A percentile compares a stretch with the other conserved stretches of the same genome.
Evolutionary conservation across 2,329 filamentous ascomycete species (phyloP).

Genomic region (Fusarium keratoplasticum): DNA sequence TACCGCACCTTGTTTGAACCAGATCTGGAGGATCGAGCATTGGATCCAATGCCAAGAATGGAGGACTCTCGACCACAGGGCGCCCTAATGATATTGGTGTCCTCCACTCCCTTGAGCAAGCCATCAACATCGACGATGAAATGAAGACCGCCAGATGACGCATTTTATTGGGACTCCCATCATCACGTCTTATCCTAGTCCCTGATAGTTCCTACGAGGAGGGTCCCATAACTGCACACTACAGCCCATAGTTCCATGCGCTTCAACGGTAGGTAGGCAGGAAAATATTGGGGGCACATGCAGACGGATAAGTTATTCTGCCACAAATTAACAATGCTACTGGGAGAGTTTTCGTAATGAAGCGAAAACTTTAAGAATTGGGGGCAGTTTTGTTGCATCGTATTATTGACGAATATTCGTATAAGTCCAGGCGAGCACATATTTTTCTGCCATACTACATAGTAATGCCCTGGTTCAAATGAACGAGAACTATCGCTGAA

Average conservation of each 20-base stretch:
- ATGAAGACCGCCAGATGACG: conserved; percentile 23
- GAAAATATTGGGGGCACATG: background rate
- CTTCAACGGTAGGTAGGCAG: background rate
- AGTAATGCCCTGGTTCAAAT: background rate
- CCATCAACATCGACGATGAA: conserved; percentile 8
- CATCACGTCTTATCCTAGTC: conserved; percentile 4
- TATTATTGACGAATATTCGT: background rate
- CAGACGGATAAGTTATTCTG: background rate
- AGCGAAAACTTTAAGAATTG: background rate
- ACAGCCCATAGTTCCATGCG: background rate
- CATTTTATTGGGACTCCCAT: conserved; percentile 28
- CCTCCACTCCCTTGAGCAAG: conserved; percentile 13
- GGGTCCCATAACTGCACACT: conserved; percentile 12
- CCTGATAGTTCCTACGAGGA: conserved; percentile 12
- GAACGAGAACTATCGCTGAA: background rate
- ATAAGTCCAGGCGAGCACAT: background rate
- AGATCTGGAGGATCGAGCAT: conserved; percentile 27
- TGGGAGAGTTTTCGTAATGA: background rate
- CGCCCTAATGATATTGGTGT: background rate
- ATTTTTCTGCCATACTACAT: background rate
- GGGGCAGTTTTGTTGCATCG: background rate
- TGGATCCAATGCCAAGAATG: conserved; percentile 14
- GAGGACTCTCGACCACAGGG: conserved; percentile 3
- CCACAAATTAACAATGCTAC: background rate
- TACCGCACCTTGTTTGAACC: conserved; percentile 30